A percentile compares a stretch with the other conserved stretches of the same genome.
phyloP scores from a whole-genome alignment of 2,329 filamentous ascomycete species.

The Penicillium sp. region DNA sequence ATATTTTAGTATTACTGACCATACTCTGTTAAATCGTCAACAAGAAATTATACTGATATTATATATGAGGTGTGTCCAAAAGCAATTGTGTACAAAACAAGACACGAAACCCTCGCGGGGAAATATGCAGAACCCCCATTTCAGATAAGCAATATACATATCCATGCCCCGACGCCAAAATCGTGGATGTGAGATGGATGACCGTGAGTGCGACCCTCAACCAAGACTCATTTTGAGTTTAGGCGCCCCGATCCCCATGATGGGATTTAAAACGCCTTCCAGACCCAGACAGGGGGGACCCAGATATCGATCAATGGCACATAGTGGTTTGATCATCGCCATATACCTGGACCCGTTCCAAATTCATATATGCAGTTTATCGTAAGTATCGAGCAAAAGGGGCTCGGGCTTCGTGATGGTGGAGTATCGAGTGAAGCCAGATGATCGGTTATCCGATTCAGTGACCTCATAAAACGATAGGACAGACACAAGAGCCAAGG shows the following conservation, averaged over 20 bases:
- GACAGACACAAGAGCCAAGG: constrained; percentile 13
- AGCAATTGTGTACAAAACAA: constrained; percentile 13
- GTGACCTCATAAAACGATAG: constrained; percentile 9
- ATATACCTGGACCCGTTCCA: constrained; percentile 3
- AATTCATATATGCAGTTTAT: constrained; percentile 11
- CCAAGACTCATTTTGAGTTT: neutral
- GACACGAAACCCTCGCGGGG: constrained; percentile 2
- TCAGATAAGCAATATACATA: constrained; percentile 11
- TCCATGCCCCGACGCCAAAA: constrained; percentile 9
- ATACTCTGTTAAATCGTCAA: neutral
- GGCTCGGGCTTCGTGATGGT: constrained; percentile 6
- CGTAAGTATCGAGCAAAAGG: constrained; percentile 6
- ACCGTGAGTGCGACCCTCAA: neutral
- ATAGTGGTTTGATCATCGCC: neutral
- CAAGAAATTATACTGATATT: neutral
- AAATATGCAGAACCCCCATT: constrained; percentile 1
- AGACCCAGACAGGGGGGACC: neutral
- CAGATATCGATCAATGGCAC: constrained; percentile 2
- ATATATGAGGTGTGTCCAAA: constrained; percentile 5
- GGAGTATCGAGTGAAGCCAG: constrained; percentile 3
- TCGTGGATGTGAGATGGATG: neutral
- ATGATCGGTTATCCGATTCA: neutral
- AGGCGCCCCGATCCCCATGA: neutral
- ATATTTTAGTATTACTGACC: neutral
- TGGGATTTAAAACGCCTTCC: constrained; percentile 5